These are phyloP conservation scores for Rhodotorula sp. DNA, from an alignment of 1,284 basidiomycete species.

Conservation along the genomic window DNA sequence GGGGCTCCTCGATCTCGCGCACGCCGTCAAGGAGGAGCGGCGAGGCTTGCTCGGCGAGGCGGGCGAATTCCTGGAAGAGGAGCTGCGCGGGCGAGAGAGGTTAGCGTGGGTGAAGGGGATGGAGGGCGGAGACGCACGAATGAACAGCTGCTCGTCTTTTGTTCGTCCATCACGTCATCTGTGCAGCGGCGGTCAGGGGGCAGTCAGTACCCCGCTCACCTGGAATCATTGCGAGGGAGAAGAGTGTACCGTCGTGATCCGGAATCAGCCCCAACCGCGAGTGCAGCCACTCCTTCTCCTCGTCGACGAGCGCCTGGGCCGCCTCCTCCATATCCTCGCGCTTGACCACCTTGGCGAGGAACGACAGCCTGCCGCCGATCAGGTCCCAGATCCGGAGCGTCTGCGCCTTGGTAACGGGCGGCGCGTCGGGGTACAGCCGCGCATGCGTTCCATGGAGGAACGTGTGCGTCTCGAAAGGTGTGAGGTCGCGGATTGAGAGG, in stretches of 20 bases:
- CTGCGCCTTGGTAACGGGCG: constrained; percentile 22
- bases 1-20: constrained; percentile 4
- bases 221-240: fast-evolving
- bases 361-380: constrained; percentile 43
- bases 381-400: constrained; percentile 42
- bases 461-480: constrained; percentile 60
- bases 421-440: constrained; percentile 18
- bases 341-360: constrained; percentile 35
- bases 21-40: neutral
- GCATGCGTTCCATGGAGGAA: constrained; percentile 31
- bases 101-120: neutral
- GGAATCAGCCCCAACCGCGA: constrained; percentile 13
- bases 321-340: constrained; percentile 39
- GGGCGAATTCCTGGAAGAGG: constrained; percentile 45
- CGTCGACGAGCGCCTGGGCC: constrained; percentile 38
- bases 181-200: neutral
- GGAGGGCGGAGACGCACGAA: constrained; percentile 21
- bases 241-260: constrained; percentile 5
- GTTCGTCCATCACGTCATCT: constrained; percentile 47
- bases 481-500: constrained; percentile 71
- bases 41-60: constrained; percentile 35
- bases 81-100: constrained; percentile 13
- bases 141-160: constrained; percentile 44
- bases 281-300: constrained; percentile 45
- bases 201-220: neutral